Evolutionary conservation across 2,329 filamentous ascomycete genomes (phyloP), one percentile per base, ranked within the genome.

Genomic region (Colletotrichum sp.): DNA sequence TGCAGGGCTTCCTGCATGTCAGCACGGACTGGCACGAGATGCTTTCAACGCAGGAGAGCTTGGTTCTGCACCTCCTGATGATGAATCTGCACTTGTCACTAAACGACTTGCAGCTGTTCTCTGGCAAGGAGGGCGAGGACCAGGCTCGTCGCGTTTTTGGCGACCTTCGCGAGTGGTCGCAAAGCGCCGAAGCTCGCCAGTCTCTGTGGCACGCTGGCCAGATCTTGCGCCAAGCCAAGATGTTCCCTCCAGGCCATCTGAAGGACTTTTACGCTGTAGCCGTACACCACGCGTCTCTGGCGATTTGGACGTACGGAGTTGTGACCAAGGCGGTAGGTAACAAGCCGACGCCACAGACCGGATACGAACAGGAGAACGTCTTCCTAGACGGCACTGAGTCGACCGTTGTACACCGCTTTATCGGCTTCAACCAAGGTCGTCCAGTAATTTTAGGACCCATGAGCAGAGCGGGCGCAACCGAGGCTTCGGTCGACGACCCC

Each of bases 191-290:
- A 26, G 89, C 92, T 9, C 87, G 92, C 32, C 89, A 90, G 76
- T 90, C 92, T 12, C 81, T 94, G 1, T 95, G 91, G 90, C 92
- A 93, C 78, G 93, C 93, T 2, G 93, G 92, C 0, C 93, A 94
- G 81, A 88, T 94, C 2, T 81, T 95, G 7, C 89, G 92, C 9
- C 89, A 90, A 55, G 93, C 92, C 3, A 90, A 89, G 79, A 76
- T 84, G 64, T 89, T 93, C 64, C 88, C 91, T 0, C 81, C 85
- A 3, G 87, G 88, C 0, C 86, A 89, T 13, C 82, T 95, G 5
- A 90, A 91, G 59, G 92, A 93, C 77, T 95, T 95, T 81, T 90
- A 92, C 77, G 92, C 93, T 0, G 90, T 95, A 8, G 92, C 90
- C 0, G 89, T 95, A 1, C 94, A 95, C 80, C 93, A 95, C 80